phyloP scores from a whole-genome alignment of 108 stramenopile genomes.

The Fragilariopsis cylindrus region DNA sequence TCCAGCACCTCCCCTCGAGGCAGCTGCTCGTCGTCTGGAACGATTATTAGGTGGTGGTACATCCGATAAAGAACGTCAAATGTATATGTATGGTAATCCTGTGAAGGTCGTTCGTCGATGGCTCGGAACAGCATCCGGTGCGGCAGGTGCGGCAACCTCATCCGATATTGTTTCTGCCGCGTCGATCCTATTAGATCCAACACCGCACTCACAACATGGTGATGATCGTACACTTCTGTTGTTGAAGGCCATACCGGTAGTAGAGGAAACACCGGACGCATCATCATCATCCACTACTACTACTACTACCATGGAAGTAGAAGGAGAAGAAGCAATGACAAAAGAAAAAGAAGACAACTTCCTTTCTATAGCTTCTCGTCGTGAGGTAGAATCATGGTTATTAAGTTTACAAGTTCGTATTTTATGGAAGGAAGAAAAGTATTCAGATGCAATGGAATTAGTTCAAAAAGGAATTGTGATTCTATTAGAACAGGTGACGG shows the following conservation, averaged over 20 bases:
- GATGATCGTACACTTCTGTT: background rate
- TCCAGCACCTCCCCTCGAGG: constrained; percentile 54
- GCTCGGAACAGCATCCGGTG: constrained; percentile 77
- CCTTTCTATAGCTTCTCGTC: constrained; percentile 38
- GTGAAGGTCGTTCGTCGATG: constrained; percentile 84
- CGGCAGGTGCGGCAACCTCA: constrained; percentile 54
- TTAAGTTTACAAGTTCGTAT: constrained; percentile 66
- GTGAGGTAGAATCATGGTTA: constrained; percentile 78
- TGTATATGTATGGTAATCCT: constrained; percentile 51
- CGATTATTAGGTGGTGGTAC: constrained; percentile 64
- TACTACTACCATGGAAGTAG: constrained; percentile 30
- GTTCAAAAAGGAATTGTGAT: constrained; percentile 52
- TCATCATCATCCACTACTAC: background rate
- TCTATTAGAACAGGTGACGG: constrained; percentile 50
- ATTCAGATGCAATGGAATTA: constrained; percentile 46
- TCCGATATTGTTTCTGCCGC: constrained; percentile 57
- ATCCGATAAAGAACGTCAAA: constrained; percentile 26
- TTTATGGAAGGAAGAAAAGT: constrained; percentile 56
- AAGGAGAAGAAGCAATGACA: constrained; percentile 12
- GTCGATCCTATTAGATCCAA: constrained; percentile 51
- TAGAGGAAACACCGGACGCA: background rate
- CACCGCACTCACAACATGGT: constrained; percentile 41
- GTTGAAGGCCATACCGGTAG: background rate
- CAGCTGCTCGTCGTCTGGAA: constrained; percentile 76
- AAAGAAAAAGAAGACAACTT: constrained; percentile 32